Conservation (phyloP, 441 rosid genomes). For the Gossypium schwendimanii region DNA sequence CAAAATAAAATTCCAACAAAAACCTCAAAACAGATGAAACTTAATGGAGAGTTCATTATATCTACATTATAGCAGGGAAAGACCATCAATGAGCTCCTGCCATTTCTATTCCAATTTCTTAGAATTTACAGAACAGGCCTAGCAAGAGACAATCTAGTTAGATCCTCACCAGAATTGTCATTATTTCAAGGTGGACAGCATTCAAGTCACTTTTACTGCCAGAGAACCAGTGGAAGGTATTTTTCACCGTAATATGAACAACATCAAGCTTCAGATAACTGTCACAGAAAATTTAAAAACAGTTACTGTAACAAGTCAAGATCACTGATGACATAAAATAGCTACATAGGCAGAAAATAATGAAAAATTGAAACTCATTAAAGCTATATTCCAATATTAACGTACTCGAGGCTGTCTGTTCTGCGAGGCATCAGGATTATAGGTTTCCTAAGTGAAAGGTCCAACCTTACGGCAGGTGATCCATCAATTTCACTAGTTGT, state of each 20-base stretch:
- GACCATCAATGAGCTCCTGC: neutral
- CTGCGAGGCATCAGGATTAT: slow-evolving; percentile 92
- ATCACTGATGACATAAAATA: slow-evolving; percentile 7
- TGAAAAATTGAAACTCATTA: slow-evolving; percentile 3
- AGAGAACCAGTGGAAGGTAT: slow-evolving; percentile 77
- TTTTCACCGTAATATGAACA: slow-evolving; percentile 80
- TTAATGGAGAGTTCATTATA: neutral
- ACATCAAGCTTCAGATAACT: slow-evolving; percentile 97
- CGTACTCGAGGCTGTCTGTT: slow-evolving; percentile 88
- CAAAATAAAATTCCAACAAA: neutral
- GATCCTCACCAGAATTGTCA: slow-evolving; percentile 74
- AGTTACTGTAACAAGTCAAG: slow-evolving; percentile 4
- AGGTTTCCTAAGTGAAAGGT: slow-evolving; percentile 84
- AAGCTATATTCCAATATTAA: slow-evolving; percentile 20
- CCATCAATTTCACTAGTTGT: slow-evolving; percentile 90
- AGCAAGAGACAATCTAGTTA: slow-evolving; percentile 11
- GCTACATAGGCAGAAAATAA: neutral
- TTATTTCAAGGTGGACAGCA: slow-evolving; percentile 77
- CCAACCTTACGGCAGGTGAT: slow-evolving; percentile 88
- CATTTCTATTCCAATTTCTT: slow-evolving; percentile 5
- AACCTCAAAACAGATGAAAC: neutral
- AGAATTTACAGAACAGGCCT: slow-evolving; percentile 9
- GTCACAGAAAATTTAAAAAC: slow-evolving; percentile 23
- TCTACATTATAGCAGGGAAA: neutral
- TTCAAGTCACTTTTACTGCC: slow-evolving; percentile 70